phyloP scores from a whole-genome alignment of 2,329 filamentous ascomycete species.

The Lachnellula willkommii region DNA sequence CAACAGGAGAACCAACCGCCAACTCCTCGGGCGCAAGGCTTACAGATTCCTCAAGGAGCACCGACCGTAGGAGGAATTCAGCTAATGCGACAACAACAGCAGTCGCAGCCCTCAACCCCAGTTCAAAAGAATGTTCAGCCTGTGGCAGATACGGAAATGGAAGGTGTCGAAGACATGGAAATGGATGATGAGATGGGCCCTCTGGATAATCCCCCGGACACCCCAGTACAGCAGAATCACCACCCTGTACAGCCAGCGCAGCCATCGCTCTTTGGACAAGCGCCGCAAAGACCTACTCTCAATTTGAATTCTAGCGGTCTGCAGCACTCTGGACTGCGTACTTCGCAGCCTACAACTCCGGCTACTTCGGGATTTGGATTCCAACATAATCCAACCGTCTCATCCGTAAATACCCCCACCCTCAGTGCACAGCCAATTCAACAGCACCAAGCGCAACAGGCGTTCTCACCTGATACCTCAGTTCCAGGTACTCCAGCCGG shows the following conservation, averaged over 20 bases:
- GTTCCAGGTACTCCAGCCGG: slow-evolving; percentile 65
- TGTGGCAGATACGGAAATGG: slow-evolving; percentile 57
- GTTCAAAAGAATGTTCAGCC: slow-evolving; percentile 26
- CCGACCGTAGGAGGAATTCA: slow-evolving; percentile 30
- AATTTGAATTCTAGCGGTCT: slow-evolving; percentile 69
- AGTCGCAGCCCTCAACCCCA: slow-evolving; percentile 30
- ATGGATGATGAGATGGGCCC: slow-evolving; percentile 77
- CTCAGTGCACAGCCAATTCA: slow-evolving; percentile 67
- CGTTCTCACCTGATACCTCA: slow-evolving; percentile 52
- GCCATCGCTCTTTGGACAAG: slow-evolving; percentile 58
- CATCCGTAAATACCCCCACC: slow-evolving; percentile 92
- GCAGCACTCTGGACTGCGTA: slow-evolving; percentile 73
- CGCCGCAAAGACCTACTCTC: slow-evolving; percentile 61
- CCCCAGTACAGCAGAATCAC: slow-evolving; percentile 36
- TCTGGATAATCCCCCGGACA: slow-evolving; percentile 57
- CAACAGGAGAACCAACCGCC: slow-evolving; percentile 33
- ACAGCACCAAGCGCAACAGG: slow-evolving; percentile 44
- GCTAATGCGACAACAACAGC: slow-evolving; percentile 31
- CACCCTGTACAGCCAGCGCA: slow-evolving; percentile 64
- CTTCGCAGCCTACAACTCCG: slow-evolving; percentile 81
- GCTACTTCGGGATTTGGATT: slow-evolving; percentile 71
- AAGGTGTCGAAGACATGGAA: slow-evolving; percentile 90
- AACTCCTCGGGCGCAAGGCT: slow-evolving; percentile 20
- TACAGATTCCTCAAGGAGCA: slow-evolving; percentile 28
- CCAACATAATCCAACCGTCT: slow-evolving; percentile 92